Evolutionary conservation across 345 rosid species (phyloP), one percentile per base, ranked within the genome.

Genomic region (Dipteronia sinensis): DNA sequence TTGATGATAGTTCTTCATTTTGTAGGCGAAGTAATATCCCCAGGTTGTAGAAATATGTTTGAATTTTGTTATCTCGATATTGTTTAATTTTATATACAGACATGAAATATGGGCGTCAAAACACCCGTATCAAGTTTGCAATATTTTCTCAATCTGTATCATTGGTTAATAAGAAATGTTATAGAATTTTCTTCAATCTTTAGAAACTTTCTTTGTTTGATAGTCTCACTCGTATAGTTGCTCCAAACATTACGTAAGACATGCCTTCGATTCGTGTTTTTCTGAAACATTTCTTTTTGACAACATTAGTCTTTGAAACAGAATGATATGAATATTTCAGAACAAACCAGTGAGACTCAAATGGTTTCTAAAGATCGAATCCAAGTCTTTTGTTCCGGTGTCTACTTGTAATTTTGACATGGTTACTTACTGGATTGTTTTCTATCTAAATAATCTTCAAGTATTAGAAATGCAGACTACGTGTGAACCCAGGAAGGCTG

Each of bases 111-210:
- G 56, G 44, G 19, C 31, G 42, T 62, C 58, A 38, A 55, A 56
- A 38, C 53, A 53, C 9, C 16, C 69, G 67, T 63, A 42, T 59
- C 58, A 17, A 65, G 59, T 12, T 47, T 23, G 23, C 6, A 56
- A 16, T 44, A 7, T 17, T 2, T 77, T 47, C 56, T 42, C 11
- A 38, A 34, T 55, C 65, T 76, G 79, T 67, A 49, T 74, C 40
- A 53, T 61, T 62, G 73, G 61, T 66, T 0, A 55, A 22, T 53
- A 67, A 67, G 56, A 67, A 65, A 34, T 66, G n/a, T 16, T 27
- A 12, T 17, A 29, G 22, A 65, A 20, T 63, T 42, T 42, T 63
- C 59, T 2, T 40, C 19, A 53, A 29, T 29, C 5, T 9, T 27
- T 38, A 70, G 72, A 68, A 44, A 44, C 22, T 11, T 0, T 15